phyloP scores from a whole-genome alignment of 768 basidiomycete species.

The Trametes gibbosa region DNA sequence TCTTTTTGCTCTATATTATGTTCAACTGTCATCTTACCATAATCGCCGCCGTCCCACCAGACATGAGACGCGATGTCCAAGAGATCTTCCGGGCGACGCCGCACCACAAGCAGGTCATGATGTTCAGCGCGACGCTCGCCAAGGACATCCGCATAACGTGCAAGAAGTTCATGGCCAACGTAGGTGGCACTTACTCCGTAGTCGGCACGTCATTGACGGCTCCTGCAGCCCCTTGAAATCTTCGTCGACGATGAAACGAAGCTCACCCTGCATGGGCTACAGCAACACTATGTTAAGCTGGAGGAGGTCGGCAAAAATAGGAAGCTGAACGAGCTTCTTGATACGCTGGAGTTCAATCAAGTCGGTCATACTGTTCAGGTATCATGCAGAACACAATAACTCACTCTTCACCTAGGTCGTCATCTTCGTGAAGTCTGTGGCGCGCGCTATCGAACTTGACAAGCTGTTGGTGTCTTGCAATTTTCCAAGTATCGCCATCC shows the following conservation, averaged over 20 bases:
- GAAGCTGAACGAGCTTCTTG: constrained; percentile 93
- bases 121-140: constrained; percentile 98
- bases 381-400: too few species aligned
- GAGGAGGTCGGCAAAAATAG: constrained; percentile 95
- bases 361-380: constrained; percentile 39
- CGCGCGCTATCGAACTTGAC: constrained; percentile 94
- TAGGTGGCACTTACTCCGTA: constrained; percentile 43
- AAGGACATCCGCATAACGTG: constrained; percentile 97
- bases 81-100: constrained; percentile 99
- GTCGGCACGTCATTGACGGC: background rate
- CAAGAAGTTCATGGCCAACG: constrained; percentile 99
- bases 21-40: constrained; percentile 30
- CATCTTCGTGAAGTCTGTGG: constrained; percentile 98
- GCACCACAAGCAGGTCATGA: constrained; percentile 99
- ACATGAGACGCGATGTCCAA: constrained; percentile 99
- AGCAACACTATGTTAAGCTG: constrained; percentile 97
- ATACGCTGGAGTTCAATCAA: constrained; percentile 98
- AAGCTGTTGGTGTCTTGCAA: constrained; percentile 95
- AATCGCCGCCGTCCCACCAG: constrained; percentile 71
- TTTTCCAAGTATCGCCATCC: constrained; percentile 97
- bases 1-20: constrained; percentile 21
- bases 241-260: constrained; percentile 99
- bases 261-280: constrained; percentile 93
- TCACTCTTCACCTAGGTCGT: constrained; percentile 77
- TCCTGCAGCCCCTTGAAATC: constrained; percentile 88